Evolutionary conservation across 192 early-diverging fungal species (phyloP).

Genomic region (Obelidium mucronatum): DNA sequence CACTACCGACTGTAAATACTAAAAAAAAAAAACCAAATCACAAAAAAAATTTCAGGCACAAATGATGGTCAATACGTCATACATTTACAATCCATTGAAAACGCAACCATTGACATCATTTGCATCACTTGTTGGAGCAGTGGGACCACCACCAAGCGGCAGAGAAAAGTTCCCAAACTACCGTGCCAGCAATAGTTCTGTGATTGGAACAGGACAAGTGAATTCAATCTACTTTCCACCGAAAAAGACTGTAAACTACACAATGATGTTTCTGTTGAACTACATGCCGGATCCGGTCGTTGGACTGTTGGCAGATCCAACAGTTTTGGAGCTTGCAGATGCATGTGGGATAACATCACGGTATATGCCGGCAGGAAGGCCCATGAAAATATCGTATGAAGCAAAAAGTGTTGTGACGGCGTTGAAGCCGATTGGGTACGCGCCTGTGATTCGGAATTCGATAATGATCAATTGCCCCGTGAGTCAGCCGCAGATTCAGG

Average conservation of each 20-base stretch:
- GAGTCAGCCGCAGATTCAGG: background rate
- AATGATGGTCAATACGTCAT: slow-evolving; percentile 33
- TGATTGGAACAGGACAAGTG: slow-evolving; percentile 31
- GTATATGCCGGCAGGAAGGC: slow-evolving; percentile 4
- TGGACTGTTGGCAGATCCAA: slow-evolving; percentile 39
- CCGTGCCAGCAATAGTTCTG: background rate
- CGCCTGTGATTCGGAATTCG: slow-evolving; percentile 21
- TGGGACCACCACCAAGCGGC: slow-evolving; percentile 6
- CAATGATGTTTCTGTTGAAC: slow-evolving; percentile 38
- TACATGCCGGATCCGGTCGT: slow-evolving; percentile 34
- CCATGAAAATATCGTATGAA: slow-evolving; percentile 41
- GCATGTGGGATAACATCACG: slow-evolving; percentile 39
- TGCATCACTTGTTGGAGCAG: background rate
- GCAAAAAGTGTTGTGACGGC: slow-evolving; percentile 28
- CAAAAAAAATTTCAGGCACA: slow-evolving; percentile 13
- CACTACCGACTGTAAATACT: slow-evolving; percentile 33
- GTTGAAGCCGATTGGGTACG: slow-evolving; percentile 31
- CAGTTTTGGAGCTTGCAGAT: slow-evolving; percentile 37
- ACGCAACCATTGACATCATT: slow-evolving; percentile 18
- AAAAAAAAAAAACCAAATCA: background rate
- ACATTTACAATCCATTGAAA: slow-evolving; percentile 23
- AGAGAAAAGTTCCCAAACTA: slow-evolving; percentile 15
- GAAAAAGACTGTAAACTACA: slow-evolving; percentile 27
- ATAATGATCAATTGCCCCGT: slow-evolving; percentile 30
- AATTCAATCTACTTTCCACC: slow-evolving; percentile 35